Evolutionary conservation across 768 basidiomycete species (phyloP).

Genomic region (Leccinellum rugosiceps): DNA sequence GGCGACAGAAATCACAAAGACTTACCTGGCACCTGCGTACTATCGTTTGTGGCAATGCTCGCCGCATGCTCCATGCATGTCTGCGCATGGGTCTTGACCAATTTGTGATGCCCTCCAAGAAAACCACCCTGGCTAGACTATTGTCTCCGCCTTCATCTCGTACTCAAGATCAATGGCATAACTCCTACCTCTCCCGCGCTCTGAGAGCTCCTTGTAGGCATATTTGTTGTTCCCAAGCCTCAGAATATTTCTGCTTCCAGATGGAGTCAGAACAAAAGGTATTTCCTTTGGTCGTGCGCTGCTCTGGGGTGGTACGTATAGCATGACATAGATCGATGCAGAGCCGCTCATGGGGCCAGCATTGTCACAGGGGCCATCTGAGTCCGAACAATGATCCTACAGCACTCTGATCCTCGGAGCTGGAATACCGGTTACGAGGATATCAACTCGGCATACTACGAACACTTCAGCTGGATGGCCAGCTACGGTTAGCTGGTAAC

Average conservation of each 20-base stretch:
- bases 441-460: not conserved
- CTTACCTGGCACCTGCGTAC: slow-evolving; percentile 47
- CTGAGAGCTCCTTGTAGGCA: slow-evolving; percentile 46
- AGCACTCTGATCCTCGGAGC: too few species aligned
- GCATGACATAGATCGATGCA: not conserved
- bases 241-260: slow-evolving; percentile 35
- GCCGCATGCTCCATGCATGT: slow-evolving; percentile 34
- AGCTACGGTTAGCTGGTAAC: not conserved
- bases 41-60: slow-evolving; percentile 34
- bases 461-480: not conserved
- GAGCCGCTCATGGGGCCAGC: not conserved
- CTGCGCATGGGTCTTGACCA: slow-evolving; percentile 18
- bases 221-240: slow-evolving; percentile 53
- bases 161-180: slow-evolving; percentile 47
- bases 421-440: too few species aligned
- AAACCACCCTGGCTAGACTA: slow-evolving; percentile 40
- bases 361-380: not conserved
- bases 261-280: slow-evolving; percentile 34
- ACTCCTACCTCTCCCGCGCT: slow-evolving; percentile 44
- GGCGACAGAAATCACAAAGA: slow-evolving; percentile 42
- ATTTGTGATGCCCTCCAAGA: slow-evolving; percentile 16
- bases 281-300: not conserved
- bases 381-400: too few species aligned
- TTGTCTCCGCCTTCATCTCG: slow-evolving; percentile 47
- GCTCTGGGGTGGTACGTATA: not conserved